Conservation (phyloP, 768 basidiomycete species). For the Amanita exitialis region DNA sequence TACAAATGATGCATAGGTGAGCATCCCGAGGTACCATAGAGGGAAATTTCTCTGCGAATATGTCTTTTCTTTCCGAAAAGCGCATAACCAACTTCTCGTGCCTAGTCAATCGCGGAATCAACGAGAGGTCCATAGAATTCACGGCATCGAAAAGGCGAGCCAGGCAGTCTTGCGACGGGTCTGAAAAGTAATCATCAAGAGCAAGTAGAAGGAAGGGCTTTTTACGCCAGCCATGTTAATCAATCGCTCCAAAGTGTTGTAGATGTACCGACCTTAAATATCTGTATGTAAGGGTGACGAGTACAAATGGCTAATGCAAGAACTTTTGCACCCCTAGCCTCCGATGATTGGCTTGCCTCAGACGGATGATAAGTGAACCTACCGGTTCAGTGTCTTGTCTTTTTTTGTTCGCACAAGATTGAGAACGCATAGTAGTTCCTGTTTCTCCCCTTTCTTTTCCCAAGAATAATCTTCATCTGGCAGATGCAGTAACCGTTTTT, state of each 20-base stretch:
- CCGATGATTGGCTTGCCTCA: neutral
- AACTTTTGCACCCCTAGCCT: constrained; percentile 76
- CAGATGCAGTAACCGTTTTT: constrained; percentile 23
- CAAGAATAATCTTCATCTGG: constrained; percentile 24
- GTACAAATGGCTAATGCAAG: constrained; percentile 94
- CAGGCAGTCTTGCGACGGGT: constrained; percentile 86
- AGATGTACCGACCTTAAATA: constrained; percentile 66
- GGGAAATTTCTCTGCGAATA: constrained; percentile 80
- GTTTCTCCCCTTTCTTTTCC: constrained; percentile 18
- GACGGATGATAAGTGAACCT: constrained; percentile 13
- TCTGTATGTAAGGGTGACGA: constrained; percentile 87
- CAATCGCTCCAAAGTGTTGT: neutral
- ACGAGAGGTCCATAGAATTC: constrained; percentile 83
- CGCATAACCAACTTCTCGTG: constrained; percentile 87
- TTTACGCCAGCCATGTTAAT: constrained; percentile 18
- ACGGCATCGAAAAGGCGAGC: constrained; percentile 86
- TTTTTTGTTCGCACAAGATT: constrained; percentile 89
- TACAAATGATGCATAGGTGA: constrained; percentile 2
- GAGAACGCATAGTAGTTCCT: constrained; percentile 74
- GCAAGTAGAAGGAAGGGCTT: constrained; percentile 87
- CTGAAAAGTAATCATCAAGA: constrained; percentile 87
- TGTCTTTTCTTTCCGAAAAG: constrained; percentile 81
- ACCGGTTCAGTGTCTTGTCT: constrained; percentile 77
- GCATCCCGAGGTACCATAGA: constrained; percentile 20
- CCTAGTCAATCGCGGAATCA: constrained; percentile 67